Conservation (phyloP, 2,329 filamentous ascomycete genomes). For the Aspergillus pseudonomiae region DNA sequence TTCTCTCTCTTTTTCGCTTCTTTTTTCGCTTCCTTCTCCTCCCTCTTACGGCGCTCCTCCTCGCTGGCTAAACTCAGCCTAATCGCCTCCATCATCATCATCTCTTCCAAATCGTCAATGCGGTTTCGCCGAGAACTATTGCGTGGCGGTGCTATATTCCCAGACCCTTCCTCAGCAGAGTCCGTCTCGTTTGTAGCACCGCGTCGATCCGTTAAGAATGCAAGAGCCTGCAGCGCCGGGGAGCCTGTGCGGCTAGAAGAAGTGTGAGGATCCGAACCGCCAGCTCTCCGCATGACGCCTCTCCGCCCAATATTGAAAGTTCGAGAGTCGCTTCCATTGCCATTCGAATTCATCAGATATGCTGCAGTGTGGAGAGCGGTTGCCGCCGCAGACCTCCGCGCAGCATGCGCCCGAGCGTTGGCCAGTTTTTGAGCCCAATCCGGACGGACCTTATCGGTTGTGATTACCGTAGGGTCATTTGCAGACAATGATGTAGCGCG, state of each 20-base stretch:
- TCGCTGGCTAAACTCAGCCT: constrained; percentile 87
- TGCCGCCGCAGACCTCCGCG: constrained; percentile 85
- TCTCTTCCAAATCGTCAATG: constrained; percentile 88
- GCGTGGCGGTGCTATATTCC: constrained; percentile 44
- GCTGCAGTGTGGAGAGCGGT: constrained; percentile 94
- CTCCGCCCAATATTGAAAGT: constrained; percentile 62
- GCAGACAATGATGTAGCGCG: constrained; percentile 75
- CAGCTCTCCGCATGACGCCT: constrained; percentile 48
- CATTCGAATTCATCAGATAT: constrained; percentile 74
- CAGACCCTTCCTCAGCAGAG: constrained; percentile 38
- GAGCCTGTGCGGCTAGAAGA: constrained; percentile 38
- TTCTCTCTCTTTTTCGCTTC: constrained; percentile 85
- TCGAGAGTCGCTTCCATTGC: constrained; percentile 47
- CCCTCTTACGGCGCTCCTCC: constrained; percentile 85
- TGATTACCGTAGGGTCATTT: constrained; percentile 81
- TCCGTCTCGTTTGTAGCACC: constrained; percentile 37
- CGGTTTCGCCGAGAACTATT: constrained; percentile 62
- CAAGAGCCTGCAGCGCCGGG: constrained; percentile 49
- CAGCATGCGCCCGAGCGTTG: constrained; percentile 79
- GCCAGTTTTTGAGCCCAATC: constrained; percentile 93
- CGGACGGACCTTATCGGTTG: constrained; percentile 87
- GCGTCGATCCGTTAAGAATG: constrained; percentile 51
- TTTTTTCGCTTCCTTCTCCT: constrained; percentile 78
- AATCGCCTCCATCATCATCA: constrained; percentile 99
- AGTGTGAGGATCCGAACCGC: constrained; percentile 37